Percentiles rank a stretch among this genome's conserved stretches.
Evolutionary conservation across 2,329 filamentous ascomycete genomes (phyloP).

Genomic region (Sporothrix globosa): DNA sequence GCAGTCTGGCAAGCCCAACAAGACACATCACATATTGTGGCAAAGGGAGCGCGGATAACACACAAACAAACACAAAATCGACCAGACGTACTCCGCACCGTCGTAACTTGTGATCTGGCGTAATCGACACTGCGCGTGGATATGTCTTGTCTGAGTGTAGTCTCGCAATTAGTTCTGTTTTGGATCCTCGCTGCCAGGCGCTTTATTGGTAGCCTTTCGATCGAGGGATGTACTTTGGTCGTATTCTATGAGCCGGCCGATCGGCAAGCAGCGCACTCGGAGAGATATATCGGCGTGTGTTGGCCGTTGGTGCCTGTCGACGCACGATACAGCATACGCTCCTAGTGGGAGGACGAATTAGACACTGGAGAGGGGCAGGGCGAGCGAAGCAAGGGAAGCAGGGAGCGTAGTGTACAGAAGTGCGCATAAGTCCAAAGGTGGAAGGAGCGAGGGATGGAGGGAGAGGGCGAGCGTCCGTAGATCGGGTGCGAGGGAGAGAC

Average conservation of each 20-base stretch:
- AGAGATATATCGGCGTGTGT: neutral
- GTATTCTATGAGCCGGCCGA: neutral
- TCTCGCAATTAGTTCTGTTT: conserved; percentile 19
- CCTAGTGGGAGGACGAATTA: neutral
- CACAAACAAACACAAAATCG: neutral
- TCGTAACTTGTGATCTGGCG: neutral
- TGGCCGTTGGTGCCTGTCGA: neutral
- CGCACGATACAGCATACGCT: neutral
- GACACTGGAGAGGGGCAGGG: conserved; percentile 20
- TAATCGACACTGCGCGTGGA: conserved; percentile 24
- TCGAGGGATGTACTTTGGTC: neutral
- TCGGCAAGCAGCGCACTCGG: conserved; percentile 18
- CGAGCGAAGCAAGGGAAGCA: conserved; percentile 26
- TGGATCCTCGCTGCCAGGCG: neutral
- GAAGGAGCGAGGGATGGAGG: conserved; percentile 13
- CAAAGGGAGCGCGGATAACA: neutral
- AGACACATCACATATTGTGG: conserved; percentile 26
- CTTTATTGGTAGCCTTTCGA: neutral
- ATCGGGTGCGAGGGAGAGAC: conserved; percentile 20
- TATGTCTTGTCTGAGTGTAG: neutral
- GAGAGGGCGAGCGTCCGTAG: conserved; percentile 19
- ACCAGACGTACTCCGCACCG: neutral
- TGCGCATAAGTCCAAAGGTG: neutral
- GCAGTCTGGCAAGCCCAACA: neutral
- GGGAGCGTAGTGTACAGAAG: neutral